phyloP scores from a whole-genome alignment of 1,284 basidiomycete genomes.

The Trichosporon ovoides region DNA sequence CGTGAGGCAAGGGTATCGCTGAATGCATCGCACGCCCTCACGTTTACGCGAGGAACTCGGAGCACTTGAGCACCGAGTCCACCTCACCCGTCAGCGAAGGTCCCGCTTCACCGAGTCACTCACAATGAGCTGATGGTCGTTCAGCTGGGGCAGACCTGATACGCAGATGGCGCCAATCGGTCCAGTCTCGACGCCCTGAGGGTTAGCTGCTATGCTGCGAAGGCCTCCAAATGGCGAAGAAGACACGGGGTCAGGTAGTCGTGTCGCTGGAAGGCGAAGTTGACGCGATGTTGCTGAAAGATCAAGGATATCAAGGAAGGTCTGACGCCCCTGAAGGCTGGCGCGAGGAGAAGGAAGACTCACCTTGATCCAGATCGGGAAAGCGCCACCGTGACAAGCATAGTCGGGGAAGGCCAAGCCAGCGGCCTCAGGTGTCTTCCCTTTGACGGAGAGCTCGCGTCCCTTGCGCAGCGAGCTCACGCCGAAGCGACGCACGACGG shows the following conservation, averaged over 20 bases:
- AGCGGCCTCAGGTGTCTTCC: constrained; percentile 28
- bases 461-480: constrained; percentile 42
- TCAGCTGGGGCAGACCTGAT: constrained; percentile 45
- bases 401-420: constrained; percentile 38
- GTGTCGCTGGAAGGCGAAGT: too few species aligned
- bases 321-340: too few species aligned
- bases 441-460: constrained; percentile 30
- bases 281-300: too few species aligned
- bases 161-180: constrained; percentile 48
- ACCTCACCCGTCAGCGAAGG: constrained; percentile 9
- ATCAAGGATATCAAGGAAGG: too few species aligned
- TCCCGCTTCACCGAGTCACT: not conserved
- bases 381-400: constrained; percentile 44
- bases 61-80: constrained; percentile 20
- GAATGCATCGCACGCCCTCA: not conserved
- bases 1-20: not conserved
- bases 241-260: constrained; percentile 7
- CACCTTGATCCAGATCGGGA: not conserved
- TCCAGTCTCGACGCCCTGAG: constrained; percentile 23
- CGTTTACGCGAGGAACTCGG: constrained; percentile 14
- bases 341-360: constrained; percentile 47
- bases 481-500: constrained; percentile 39
- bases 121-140: constrained; percentile 43
- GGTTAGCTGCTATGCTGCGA: constrained; percentile 4
- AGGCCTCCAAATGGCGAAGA: too few species aligned